phyloP scores from a whole-genome alignment of 2,329 filamentous ascomycete genomes.

The Diaporthe sp. region DNA sequence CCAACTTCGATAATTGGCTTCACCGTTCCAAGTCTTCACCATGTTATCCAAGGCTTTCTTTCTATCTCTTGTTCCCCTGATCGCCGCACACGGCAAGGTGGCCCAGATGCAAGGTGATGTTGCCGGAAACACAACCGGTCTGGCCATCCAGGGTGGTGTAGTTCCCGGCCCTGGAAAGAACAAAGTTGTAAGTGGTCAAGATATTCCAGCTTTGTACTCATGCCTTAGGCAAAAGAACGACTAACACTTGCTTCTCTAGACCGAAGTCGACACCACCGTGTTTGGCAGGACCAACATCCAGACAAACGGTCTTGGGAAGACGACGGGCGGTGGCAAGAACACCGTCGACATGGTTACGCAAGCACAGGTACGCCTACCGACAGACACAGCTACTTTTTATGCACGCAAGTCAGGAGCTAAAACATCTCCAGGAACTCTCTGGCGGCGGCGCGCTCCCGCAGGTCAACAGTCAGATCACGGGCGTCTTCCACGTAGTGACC shows the following conservation, averaged over 20 bases:
- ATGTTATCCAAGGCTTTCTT: slow-evolving; percentile 14
- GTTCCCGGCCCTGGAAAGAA: slow-evolving; percentile 42
- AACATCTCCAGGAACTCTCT: slow-evolving; percentile 47
- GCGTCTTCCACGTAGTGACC: slow-evolving; percentile 56
- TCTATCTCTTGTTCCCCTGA: slow-evolving; percentile 25
- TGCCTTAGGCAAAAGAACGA: accelerated
- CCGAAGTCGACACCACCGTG: slow-evolving; percentile 48
- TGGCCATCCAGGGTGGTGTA: slow-evolving; percentile 41
- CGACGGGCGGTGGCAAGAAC: slow-evolving; percentile 52
- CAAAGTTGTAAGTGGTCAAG: neutral
- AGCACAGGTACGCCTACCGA: slow-evolving; percentile 36
- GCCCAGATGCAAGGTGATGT: slow-evolving; percentile 38
- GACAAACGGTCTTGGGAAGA: slow-evolving; percentile 55
- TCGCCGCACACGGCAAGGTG: slow-evolving; percentile 40
- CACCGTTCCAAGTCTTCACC: neutral
- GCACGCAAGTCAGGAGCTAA: neutral
- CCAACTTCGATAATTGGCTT: neutral
- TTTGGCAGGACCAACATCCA: slow-evolving; percentile 46
- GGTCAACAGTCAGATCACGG: slow-evolving; percentile 50
- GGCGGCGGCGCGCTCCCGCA: slow-evolving; percentile 56
- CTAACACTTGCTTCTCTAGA: slow-evolving; percentile 39
- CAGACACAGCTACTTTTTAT: too few species aligned
- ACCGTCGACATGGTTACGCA: slow-evolving; percentile 48
- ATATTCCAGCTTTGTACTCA: accelerated
- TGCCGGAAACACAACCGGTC: slow-evolving; percentile 40